A percentile compares a stretch with the other conserved stretches of the same genome.
Conservation (phyloP, 495 filamentous ascomycete genomes). For the Aspergillus steynii region DNA sequence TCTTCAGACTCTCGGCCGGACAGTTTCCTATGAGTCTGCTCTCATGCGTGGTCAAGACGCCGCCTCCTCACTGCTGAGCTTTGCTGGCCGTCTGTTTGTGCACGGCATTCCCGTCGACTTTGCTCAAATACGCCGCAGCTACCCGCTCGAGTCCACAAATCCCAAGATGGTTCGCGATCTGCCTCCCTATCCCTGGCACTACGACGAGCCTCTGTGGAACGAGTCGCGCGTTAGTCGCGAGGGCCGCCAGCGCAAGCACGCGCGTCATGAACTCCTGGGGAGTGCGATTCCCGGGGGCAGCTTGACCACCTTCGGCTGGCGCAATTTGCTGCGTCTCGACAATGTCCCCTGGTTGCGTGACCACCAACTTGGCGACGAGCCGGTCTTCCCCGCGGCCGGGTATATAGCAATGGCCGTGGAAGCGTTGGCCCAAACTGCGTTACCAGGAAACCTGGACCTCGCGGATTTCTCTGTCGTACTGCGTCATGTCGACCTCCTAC, state of each 20-base stretch:
- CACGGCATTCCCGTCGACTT: too few relatives aligned
- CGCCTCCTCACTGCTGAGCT: too few relatives aligned
- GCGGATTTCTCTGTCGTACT: neutral
- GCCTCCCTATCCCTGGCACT: conserved; percentile 30
- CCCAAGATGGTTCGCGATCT: conserved; percentile 13
- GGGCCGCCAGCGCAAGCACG: conserved; percentile 10
- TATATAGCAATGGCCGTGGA: conserved; percentile 9
- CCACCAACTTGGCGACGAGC: conserved; percentile 1
- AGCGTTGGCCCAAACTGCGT: neutral
- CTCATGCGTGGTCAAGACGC: neutral
- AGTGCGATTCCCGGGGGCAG: conserved; percentile 7
- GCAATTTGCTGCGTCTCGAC: conserved; percentile 17
- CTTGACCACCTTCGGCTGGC: conserved; percentile 13
- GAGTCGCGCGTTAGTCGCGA: conserved; percentile 18
- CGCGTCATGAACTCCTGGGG: conserved; percentile 24
- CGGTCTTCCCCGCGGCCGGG: conserved; percentile 6
- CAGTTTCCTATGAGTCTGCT: neutral
- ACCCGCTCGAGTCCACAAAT: too few relatives aligned
- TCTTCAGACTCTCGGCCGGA: neutral
- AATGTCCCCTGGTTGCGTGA: conserved; percentile 21
- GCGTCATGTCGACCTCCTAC: neutral
- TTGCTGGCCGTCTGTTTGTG: too few relatives aligned
- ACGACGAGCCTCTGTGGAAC: conserved; percentile 19
- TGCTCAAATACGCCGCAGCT: too few relatives aligned
- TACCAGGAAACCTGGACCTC: too few relatives aligned